phyloP scores from a whole-genome alignment of 495 filamentous ascomycete genomes.

The Aspergillus steynii region DNA sequence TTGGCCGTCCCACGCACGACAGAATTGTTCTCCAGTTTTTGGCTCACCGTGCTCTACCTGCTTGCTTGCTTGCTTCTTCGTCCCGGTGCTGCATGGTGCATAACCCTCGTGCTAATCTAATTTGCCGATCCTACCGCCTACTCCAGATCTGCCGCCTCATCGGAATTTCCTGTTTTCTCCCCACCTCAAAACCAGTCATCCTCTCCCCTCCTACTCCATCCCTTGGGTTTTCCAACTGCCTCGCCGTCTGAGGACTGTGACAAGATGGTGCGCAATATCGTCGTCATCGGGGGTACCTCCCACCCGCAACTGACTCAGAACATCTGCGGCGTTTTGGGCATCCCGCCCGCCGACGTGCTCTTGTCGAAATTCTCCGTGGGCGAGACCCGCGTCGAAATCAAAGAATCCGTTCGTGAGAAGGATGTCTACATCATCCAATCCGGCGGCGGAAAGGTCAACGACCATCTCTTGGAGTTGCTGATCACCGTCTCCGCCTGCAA shows the following conservation, averaged over 20 bases:
- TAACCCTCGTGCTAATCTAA: constrained; percentile 23
- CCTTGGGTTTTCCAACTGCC: constrained; percentile 13
- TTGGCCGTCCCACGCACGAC: constrained; percentile 23
- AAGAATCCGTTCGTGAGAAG: constrained; percentile 93
- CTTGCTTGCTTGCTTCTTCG: constrained; percentile 1
- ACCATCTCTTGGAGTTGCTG: constrained; percentile 91
- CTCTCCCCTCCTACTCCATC: constrained; percentile 18
- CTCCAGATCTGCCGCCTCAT: constrained; percentile 38
- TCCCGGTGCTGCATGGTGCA: not conserved
- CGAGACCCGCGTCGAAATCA: constrained; percentile 92
- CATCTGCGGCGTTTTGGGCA: constrained; percentile 83
- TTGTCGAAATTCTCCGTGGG: constrained; percentile 91
- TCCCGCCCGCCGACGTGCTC: constrained; percentile 78
- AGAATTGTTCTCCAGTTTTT: constrained; percentile 18
- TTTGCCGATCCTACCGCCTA: constrained; percentile 28
- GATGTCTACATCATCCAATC: constrained; percentile 98
- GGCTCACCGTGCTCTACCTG: not conserved
- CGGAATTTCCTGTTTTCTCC: constrained; percentile 32
- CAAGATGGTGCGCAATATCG: constrained; percentile 91
- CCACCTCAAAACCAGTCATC: constrained; percentile 28
- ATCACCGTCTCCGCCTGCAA: constrained; percentile 98
- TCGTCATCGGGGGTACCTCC: constrained; percentile 89
- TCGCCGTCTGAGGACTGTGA: constrained; percentile 13
- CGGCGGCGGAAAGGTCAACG: constrained; percentile 87
- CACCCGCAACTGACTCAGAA: constrained; percentile 83